Evolutionary conservation across 495 filamentous ascomycete species (phyloP), one percentile per base, ranked within the genome.

Genomic region (Halenospora varia): DNA sequence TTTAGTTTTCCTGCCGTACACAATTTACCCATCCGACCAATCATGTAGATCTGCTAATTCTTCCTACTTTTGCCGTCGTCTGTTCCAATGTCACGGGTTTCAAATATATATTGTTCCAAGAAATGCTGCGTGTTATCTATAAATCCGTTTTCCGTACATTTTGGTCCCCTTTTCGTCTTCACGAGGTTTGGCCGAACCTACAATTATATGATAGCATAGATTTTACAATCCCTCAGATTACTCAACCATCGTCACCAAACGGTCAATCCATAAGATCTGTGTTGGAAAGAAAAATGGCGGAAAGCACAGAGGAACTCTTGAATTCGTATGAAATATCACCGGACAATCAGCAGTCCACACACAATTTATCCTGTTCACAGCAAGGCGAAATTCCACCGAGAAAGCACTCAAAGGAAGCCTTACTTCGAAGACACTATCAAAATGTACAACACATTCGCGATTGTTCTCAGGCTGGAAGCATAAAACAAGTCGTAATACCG

Each of bases 41-140:
- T 55, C 18, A 24, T 40, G 4, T 25, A n/a, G 11, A 22, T 26
- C 22, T 52, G 3, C 13, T n/a, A 29, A 18, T 35, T 35, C 29
- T 35, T 35, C 29, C 29, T 35, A 4, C 13, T 35, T 35, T 35
- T 35, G 29, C 29, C 29, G 29, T 35, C 29, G 29, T 4, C 29
- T 35, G 6, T 35, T 20, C 40, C n/a, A 19, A 10, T 26, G 11
- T 29, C 11, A 10, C 50, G 23, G 20, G 45, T 56, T 56, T 56
- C 54, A 42, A 39, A 35, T 50, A 56, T 56, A 56, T 41, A n/a
- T n/a, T n/a, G n/a, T 41, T 23, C 19, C 40, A 41, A 2, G 17
- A 10, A n/a, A 48, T 22, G 54, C 19, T 23, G 48, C 54, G 45
- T 56, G 54, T 56, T 56, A 48, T 56, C 54, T 49, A 40, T 35